These are phyloP conservation scores for Geosmithia flava DNA, from an alignment of 2,329 filamentous ascomycete genomes.

Conservation along the genomic window DNA sequence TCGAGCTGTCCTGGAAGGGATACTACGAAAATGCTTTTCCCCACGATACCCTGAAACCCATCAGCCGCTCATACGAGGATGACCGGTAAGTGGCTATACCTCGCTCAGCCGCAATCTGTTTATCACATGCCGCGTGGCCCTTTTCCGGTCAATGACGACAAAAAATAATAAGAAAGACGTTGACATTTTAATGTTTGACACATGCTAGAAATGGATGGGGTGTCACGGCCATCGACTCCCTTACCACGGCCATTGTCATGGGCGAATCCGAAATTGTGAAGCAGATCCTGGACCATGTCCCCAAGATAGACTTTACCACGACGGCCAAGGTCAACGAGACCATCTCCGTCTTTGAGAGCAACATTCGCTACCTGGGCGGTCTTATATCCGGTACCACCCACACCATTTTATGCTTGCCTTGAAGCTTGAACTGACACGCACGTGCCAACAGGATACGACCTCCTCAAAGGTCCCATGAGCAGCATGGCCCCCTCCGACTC, in stretches of 20 bases:
- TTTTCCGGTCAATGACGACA: no score
- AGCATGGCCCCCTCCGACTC: constrained; percentile 27
- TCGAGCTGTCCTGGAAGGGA: constrained; percentile 58
- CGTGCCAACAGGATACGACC: constrained; percentile 41
- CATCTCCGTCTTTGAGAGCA: constrained; percentile 64
- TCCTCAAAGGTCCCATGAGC: constrained; percentile 54
- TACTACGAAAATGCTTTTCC: constrained; percentile 67
- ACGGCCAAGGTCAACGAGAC: constrained; percentile 29
- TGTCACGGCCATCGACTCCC: constrained; percentile 67
- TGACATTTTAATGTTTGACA: background rate
- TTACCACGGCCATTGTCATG: constrained; percentile 75
- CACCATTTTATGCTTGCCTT: constrained; percentile 28
- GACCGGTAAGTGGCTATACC: constrained; percentile 42
- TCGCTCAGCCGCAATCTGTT: background rate
- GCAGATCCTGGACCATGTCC: constrained; percentile 59
- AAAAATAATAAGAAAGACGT: background rate
- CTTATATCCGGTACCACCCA: constrained; percentile 33
- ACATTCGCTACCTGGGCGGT: constrained; percentile 57
- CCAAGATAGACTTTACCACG: constrained; percentile 55
- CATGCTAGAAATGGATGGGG: constrained; percentile 65
- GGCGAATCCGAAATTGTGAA: constrained; percentile 52
- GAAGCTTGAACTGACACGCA: constrained; percentile 30
- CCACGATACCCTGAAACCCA: constrained; percentile 61
- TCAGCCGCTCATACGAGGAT: constrained; percentile 52
- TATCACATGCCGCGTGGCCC: background rate